Conservation (phyloP, 108 stramenopile genomes). For the Cyclostephanos tholiformis region DNA sequence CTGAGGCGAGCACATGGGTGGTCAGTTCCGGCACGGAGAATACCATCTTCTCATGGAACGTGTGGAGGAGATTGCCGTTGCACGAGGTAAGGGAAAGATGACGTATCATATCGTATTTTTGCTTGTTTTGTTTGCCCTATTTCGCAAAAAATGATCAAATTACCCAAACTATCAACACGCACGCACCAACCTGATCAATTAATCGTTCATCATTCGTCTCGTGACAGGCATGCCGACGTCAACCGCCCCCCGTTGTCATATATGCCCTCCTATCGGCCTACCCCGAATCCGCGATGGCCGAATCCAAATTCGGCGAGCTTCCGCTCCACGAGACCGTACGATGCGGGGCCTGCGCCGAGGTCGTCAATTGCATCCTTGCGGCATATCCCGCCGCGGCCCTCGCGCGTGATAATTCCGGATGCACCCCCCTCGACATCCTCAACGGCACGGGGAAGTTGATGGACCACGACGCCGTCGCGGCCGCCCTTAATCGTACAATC, state of each 20-base stretch:
- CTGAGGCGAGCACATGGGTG: slow-evolving; percentile 59
- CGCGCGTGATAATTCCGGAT: slow-evolving; percentile 61
- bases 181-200: not conserved
- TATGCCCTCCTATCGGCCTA: slow-evolving; percentile 54
- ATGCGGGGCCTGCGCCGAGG: slow-evolving; percentile 65
- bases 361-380: slow-evolving; percentile 65
- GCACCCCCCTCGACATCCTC: slow-evolving; percentile 61
- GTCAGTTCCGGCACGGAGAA: slow-evolving; percentile 52
- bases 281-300: slow-evolving; percentile 51
- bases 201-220: not conserved
- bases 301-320: slow-evolving; percentile 67
- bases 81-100: slow-evolving; percentile 56
- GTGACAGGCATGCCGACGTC: slow-evolving; percentile 72
- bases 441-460: slow-evolving; percentile 55
- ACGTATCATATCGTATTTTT: not conserved
- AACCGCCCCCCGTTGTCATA: slow-evolving; percentile 71
- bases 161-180: not conserved
- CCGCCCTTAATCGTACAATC: slow-evolving; percentile 37
- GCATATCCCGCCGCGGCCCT: slow-evolving; percentile 59
- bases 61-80: slow-evolving; percentile 73
- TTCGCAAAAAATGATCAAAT: not conserved
- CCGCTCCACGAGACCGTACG: slow-evolving; percentile 68
- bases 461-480: slow-evolving; percentile 44
- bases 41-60: slow-evolving; percentile 51
- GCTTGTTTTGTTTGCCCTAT: not conserved